Percentiles rank a stretch among this genome's conserved stretches.
Conservation (phyloP, 176 grass and related monocot genomes). For the Zoysia pacifica region DNA sequence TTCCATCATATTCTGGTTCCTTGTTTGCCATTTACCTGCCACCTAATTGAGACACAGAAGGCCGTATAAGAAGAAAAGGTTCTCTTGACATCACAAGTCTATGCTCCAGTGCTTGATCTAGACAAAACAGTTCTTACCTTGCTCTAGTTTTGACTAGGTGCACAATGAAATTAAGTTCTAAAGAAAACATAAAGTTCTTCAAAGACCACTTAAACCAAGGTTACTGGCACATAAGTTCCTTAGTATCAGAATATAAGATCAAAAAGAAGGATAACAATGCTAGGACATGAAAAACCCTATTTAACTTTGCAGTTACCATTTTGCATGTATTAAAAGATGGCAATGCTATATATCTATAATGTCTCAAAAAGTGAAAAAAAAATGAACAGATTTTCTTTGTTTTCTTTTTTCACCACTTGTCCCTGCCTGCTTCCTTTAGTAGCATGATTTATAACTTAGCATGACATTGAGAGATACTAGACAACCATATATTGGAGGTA, state of each 20-base stretch:
- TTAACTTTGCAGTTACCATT: conserved; percentile 1
- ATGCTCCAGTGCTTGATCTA: neutral
- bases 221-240: neutral
- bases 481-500: conserved; percentile 17
- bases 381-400: neutral
- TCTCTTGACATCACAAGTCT: neutral
- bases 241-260: conserved; percentile 28
- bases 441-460: conserved; percentile 8
- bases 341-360: neutral
- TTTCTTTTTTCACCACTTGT: neutral
- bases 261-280: neutral
- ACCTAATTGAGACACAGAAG: conserved; percentile 44
- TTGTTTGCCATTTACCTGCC: conserved; percentile 53
- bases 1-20: conserved; percentile 52
- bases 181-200: conserved; percentile 23
- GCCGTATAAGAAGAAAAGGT: neutral
- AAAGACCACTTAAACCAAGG: neutral
- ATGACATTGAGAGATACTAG: neutral
- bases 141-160: neutral
- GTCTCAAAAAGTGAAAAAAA: conserved; percentile 1
- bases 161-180: neutral
- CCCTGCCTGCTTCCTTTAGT: neutral
- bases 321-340: neutral
- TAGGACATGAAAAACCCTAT: neutral
- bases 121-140: conserved; percentile 6